Base-by-base conservation (phyloP, 1,284 basidiomycete genomes). In the Schizopora paradoxa region DNA sequence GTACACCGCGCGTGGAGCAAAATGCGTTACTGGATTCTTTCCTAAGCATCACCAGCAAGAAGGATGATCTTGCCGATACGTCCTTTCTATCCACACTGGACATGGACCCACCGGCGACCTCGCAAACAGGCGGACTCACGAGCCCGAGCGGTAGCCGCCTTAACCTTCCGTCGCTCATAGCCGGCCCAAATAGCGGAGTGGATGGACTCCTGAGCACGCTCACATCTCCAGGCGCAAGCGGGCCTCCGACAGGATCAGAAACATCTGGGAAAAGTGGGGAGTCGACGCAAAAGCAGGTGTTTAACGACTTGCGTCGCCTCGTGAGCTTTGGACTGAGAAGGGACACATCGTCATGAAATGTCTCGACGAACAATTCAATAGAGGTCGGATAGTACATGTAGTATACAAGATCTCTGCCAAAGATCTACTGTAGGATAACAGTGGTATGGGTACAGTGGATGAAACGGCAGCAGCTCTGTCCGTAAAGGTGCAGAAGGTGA, bases 61-160 rank as follows among this genome's bases (percentile, higher is more conserved):
- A 90, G 59, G 76, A 78, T 25, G 90, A 96, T 39, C 73, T 98
- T 13, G 76, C 87, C 51, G 84, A 79, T 61, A 85, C 87, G 0
- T 96, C 92, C 0, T 97, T 98, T 74, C 77, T 95, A 37, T 87
- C 91, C 0, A 77, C 82, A 0, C 75, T 97, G 28, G 94, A 98
- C 62, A 98, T 98, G 94, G 92, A 97, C 58, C 88, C 89, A 1
- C 62, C 72, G 1, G 58, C 61, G 26, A 69, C 65, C 27, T 65
- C 66, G 13, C 66, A 66, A 39, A 65, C 70, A n/a, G 49, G 53
- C 3, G 74, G 68, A 29, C 62, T 81, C 11, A 67, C 75, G 3
- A 84, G 79, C 53, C 82, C 83, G 0, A 72, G 70, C 14, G 72
- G 70, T 5, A 79, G 79, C 49, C 69, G 77, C 19, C 70, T 79